Conservation (phyloP, 768 basidiomycete genomes). For the Tremella mesenterica region DNA sequence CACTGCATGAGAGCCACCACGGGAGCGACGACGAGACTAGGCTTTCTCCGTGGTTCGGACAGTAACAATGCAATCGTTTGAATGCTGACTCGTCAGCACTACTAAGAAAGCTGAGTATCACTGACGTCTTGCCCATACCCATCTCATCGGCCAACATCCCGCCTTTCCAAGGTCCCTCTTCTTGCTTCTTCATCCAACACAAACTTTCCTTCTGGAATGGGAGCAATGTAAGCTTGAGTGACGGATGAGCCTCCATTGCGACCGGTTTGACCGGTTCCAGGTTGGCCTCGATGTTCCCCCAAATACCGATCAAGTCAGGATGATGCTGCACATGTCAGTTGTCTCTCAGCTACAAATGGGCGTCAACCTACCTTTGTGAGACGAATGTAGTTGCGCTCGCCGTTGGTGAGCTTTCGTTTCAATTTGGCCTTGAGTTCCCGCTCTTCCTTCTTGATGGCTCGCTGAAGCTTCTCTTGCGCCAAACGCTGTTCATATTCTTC, state of each 20-base stretch:
- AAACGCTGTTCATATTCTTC: slow-evolving; percentile 6
- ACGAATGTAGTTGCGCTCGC: slow-evolving; percentile 50
- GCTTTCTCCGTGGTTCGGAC: slow-evolving; percentile 59
- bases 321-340: slow-evolving; percentile 51
- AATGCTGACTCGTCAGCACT: slow-evolving; percentile 53
- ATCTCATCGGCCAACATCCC: slow-evolving; percentile 68
- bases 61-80: slow-evolving; percentile 88
- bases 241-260: slow-evolving; percentile 66
- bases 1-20: slow-evolving; percentile 65
- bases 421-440: slow-evolving; percentile 52
- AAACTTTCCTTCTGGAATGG: slow-evolving; percentile 95
- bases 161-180: slow-evolving; percentile 73
- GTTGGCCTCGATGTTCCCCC: slow-evolving; percentile 71
- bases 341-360: not conserved
- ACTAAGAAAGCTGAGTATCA: slow-evolving; percentile 48
- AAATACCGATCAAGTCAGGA: slow-evolving; percentile 69
- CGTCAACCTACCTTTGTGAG: slow-evolving; percentile 17
- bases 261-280: slow-evolving; percentile 58
- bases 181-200: slow-evolving; percentile 93
- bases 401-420: slow-evolving; percentile 62
- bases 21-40: slow-evolving; percentile 80
- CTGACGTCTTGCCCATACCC: slow-evolving; percentile 55
- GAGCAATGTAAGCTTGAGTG: slow-evolving; percentile 73
- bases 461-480: slow-evolving; percentile 37
- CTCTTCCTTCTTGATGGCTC: slow-evolving; percentile 32